Evolutionary conservation across 768 basidiomycete genomes (phyloP), one percentile per base, ranked within the genome.

Genomic region (Termitomyces sp.): DNA sequence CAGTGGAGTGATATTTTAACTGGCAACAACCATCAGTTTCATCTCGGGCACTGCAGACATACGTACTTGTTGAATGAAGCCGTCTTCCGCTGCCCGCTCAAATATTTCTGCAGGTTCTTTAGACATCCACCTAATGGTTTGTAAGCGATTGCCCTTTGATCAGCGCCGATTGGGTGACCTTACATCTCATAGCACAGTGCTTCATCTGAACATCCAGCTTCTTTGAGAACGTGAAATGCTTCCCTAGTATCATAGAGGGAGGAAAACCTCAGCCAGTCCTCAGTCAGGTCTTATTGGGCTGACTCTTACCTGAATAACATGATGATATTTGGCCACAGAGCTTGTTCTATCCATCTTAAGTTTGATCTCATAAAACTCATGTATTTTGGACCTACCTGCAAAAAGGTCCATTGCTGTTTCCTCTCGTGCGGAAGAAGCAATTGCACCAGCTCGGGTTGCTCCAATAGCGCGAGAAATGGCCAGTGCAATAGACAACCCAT

Each of bases 101-200:
- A 87, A 87, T 43, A 86, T 85, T 64, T 86, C 85, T 7, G 85
- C 85, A 1, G 85, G 84, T 64, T 87, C 85, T 64, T 86, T 86
- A 28, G 85, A 86, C 84, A 86, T 87, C 85, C 85, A 85, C 83
- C 84, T 68, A 28, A 12, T 32, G 16, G 3, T 50, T 12, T 54
- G 12, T 46, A 5, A 49, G 52, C n/a, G 35, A 51, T 53, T 32
- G 8, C 26, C 26, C 9, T n/a, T 30, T 28, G 9, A 40, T 40
- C 26, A 40, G 9, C 7, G 7, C 7, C 16, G 28, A 30, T 53
- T 41, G 36, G 26, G 14, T 41, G n/a, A 35, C 30, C 53, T 59
- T 51, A 84, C 85, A 86, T 85, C 66, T 86, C 85, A 67, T 85
- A 85, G 61, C 83, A 86, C 4, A 86, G 71, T 5, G 84, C 85